Evolutionary conservation across 345 rosid species (phyloP), one percentile per base, ranked within the genome.

Genomic region (Excoecaria agallocha): DNA sequence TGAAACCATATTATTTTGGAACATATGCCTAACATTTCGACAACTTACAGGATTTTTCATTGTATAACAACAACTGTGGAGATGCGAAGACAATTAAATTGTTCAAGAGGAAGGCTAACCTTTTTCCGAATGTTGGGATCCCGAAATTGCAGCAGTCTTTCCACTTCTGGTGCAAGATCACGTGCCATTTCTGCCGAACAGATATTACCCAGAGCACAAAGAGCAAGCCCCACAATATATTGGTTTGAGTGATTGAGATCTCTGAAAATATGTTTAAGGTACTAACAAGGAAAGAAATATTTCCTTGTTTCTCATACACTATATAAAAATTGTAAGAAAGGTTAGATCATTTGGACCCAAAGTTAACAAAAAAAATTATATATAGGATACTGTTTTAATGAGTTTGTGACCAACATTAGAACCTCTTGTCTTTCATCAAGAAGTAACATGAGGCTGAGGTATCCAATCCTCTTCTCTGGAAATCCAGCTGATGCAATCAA

Each of bases 401-500:
- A 96, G 87, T 95, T 95, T 15, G 99, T 95, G 86, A 95, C 99
- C 83, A 95, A 81, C 99, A 95, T 95, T 59, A 95, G 81, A 73
- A 95, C 99, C 88, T 95, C 99, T 81, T 95, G 99, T 84, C 99
- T 91, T 85, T 95, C 99, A 78, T 95, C 99, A 74, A 95, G 99
- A 83, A 96, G 93, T 85, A 96, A 82, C 99, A 96, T 96, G 30
- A 96, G 87, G 59, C 97, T 98, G 70, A 96, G 98, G 81, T 96
- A 96, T 15, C 99, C 99, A 63, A 96, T 96, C 81, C 99, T 90
- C 86, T 96, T 96, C 88, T 93, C 99, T 3, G 99, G 98, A 85
- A 96, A 96, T 49, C 95, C 98, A 59, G 99, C 75, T 68, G 99
- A 90, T 5, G 98, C 99, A 79, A 96, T 96, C 51, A 91, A 90